phyloP scores from a whole-genome alignment of 371 early-diverging fungal genomes.

The Blakeslea trispora region DNA sequence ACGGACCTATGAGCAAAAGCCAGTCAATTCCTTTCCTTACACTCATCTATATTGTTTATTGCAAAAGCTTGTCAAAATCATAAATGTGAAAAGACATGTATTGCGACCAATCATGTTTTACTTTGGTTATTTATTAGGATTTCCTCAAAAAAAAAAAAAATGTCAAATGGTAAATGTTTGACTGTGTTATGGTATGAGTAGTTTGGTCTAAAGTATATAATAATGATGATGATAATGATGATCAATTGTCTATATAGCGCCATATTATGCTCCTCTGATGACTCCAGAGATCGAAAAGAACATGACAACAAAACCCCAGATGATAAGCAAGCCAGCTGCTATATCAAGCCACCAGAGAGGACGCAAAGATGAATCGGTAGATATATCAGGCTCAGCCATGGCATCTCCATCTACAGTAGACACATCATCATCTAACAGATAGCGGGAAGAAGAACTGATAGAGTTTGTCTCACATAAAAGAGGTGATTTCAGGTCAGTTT shows the following conservation, averaged over 20 bases:
- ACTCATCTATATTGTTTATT: too few species aligned
- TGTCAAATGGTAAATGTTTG: too few species aligned
- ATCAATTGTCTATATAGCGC: background rate
- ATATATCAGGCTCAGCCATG: background rate
- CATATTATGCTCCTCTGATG: background rate
- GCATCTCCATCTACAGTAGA: background rate
- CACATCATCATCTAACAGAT: slow-evolving; percentile 28
- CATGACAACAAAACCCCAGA: slow-evolving; percentile 46
- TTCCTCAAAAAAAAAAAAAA: too few species aligned
- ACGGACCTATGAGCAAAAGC: too few species aligned
- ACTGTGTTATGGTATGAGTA: background rate
- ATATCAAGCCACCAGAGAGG: slow-evolving; percentile 30
- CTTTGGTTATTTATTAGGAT: too few species aligned
- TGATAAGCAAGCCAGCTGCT: slow-evolving; percentile 32
- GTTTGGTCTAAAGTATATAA: background rate
- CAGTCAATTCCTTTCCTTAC: too few species aligned
- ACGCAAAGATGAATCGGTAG: slow-evolving; percentile 3
- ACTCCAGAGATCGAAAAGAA: slow-evolving; percentile 30
- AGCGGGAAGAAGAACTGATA: slow-evolving; percentile 20
- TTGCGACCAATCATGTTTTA: too few species aligned
- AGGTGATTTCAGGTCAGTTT: slow-evolving; percentile 21
- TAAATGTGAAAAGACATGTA: too few species aligned
- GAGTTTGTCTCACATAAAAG: slow-evolving; percentile 22
- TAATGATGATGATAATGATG: slow-evolving; percentile 7
- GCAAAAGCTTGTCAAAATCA: too few species aligned